Evolutionary conservation across 139 green algal species (phyloP), one percentile per base, ranked within the genome.

Genomic region (Coelastrella sp.): DNA sequence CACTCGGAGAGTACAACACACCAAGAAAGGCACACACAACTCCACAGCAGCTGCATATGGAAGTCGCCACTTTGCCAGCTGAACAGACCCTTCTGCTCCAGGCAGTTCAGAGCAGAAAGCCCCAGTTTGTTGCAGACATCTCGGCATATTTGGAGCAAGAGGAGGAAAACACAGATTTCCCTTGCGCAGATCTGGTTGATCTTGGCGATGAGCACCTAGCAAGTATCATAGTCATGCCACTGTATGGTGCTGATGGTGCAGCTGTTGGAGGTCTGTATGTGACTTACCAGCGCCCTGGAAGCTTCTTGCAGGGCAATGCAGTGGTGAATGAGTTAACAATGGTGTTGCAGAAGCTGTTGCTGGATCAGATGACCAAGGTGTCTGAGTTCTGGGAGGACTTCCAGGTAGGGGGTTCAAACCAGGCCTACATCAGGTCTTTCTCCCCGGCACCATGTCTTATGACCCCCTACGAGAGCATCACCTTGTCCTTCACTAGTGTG

Each of bases 281-380:
- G 38, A 77, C 68, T 4, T 35, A 27, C 17, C 6, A 30, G 27
- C 21, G 34, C 7, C n/a, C 68, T n/a, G 68, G 68, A 30, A 34
- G 37, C 27, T 77, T 59, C 68, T 25, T 77, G 68, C 43, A 59
- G 38, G 23, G 35, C 19, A 77, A 27, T 34, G 27, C 23, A 34
- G 68, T 57, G 19, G 68, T 48, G 6, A 23, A 21, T 2, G 68
- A 77, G 68, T 38, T 59, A 30, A 38, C 68, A 21, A 15, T 19
- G 11, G 27, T 77, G 37, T 38, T 77, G 68, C 68, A 77, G 27
- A 77, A 38, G 23, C 23, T 77, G 68, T 38, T 77, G 68, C 68
- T 59, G 68, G 53, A 64, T 27, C 37, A 57, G 27, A 38, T 77
- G 38, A 38, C 57, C 8, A 57, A 77, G 23, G 23, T 77, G 23